Conservation (phyloP, 2,329 filamentous ascomycete genomes). For the Colletotrichum sp. region DNA sequence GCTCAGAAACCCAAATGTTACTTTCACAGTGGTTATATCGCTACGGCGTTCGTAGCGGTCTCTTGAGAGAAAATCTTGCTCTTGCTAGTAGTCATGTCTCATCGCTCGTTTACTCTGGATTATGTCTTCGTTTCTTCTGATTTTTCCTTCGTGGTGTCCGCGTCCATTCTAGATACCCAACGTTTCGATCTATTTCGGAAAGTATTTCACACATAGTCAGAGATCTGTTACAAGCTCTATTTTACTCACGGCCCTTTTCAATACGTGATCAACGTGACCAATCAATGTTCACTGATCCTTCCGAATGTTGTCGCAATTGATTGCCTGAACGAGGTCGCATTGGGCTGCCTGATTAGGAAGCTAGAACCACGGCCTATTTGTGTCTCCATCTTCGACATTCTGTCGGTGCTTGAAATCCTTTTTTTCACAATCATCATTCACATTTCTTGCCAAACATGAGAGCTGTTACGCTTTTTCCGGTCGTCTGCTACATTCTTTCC, state of each 20-base stretch:
- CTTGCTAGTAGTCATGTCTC: too few species aligned
- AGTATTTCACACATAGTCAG: background rate
- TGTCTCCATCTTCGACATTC: background rate
- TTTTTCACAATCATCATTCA: background rate
- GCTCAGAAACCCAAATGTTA: background rate
- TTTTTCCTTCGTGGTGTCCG: background rate
- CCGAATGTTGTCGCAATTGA: background rate
- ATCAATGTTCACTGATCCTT: background rate
- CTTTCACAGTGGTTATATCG: background rate
- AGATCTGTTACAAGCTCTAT: background rate
- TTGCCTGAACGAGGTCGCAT: background rate
- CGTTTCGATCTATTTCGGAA: fast-evolving
- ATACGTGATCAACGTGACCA: background rate
- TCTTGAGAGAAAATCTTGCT: too few species aligned
- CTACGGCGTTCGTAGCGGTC: background rate
- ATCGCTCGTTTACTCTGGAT: background rate
- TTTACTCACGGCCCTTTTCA: background rate
- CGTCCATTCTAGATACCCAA: background rate
- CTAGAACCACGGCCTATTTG: background rate
- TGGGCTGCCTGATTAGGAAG: background rate
- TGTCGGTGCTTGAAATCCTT: background rate
- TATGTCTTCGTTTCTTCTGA: background rate
- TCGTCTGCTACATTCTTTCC: background rate
- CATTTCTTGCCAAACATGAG: background rate
- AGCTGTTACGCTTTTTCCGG: background rate